Conservation (phyloP, 306 rosid species). For the Lupinus albus region DNA sequence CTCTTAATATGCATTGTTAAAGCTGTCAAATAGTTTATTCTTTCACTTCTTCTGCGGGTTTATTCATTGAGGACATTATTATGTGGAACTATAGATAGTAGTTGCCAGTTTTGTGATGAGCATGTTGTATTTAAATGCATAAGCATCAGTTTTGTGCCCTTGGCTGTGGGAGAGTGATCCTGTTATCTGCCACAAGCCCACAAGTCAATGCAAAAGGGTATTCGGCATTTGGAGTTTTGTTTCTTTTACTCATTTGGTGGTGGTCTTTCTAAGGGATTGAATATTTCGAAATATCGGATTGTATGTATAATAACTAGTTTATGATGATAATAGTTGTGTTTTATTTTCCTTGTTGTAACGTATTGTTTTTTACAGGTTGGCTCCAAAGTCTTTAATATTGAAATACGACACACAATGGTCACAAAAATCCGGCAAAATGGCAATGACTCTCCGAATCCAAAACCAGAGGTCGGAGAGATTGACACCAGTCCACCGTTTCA, state of each 20-base stretch:
- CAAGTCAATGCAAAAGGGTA: slow-evolving; percentile 18
- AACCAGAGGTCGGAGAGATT: slow-evolving; percentile 91
- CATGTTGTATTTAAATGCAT: slow-evolving; percentile 2
- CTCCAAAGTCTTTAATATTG: slow-evolving; percentile 11
- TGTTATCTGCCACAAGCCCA: slow-evolving; percentile 14
- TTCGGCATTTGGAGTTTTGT: slow-evolving; percentile 17
- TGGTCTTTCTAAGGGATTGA: slow-evolving; percentile 18
- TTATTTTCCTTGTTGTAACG: neutral
- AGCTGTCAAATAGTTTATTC: slow-evolving; percentile 5
- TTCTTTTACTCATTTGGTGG: slow-evolving; percentile 13
- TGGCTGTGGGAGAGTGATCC: slow-evolving; percentile 29
- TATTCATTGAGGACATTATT: slow-evolving; percentile 24
- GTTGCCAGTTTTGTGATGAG: slow-evolving; percentile 4
- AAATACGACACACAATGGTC: slow-evolving; percentile 58
- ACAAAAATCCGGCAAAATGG: slow-evolving; percentile 60
- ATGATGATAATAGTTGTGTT: slow-evolving; percentile 4
- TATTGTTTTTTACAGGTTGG: slow-evolving; percentile 40
- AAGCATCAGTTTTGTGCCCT: slow-evolving; percentile 10
- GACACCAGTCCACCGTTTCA: slow-evolving; percentile 98
- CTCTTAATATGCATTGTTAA: slow-evolving; percentile 13
- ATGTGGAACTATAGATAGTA: slow-evolving; percentile 14
- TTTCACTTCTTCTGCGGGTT: slow-evolving; percentile 6
- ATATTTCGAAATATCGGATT: slow-evolving; percentile 11
- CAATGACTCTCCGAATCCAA: slow-evolving; percentile 63
- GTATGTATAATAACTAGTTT: slow-evolving; percentile 9